Base-by-base conservation (phyloP, 306 rosid species). In the Pterocarpus macrocarpus region DNA sequence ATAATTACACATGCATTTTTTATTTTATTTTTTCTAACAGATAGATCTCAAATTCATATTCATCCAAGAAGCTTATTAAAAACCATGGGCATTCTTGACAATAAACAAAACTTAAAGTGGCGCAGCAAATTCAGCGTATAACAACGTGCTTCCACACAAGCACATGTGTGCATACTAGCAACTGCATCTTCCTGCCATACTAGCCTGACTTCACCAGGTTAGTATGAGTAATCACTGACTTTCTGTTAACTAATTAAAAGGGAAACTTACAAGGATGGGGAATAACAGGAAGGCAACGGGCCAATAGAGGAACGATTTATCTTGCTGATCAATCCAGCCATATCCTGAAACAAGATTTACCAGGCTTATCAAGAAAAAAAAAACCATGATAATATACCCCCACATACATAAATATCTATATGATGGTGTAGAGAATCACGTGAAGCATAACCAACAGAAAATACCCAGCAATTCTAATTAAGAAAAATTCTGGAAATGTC, bases 241-340 rank as follows among this genome's bases (percentile, higher is more conserved):
- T 80, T 53, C 38, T 52, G 69, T 52, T 33, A 45, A 14, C 30
- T 14, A 59, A 79, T 38, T 47, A 8, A 4, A 47, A 47, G 4
- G 53, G 64, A 74, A 77, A 79, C 98, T 88, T 87, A 96, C 99
- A 96, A 84, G 71, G 94, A 90, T 12, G 99, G 97, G 39, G 99
- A 90, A 84, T 96, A 96, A 84, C 97, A 92, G 44, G 99, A 78
- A 69, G 99, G 99, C 86, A 96, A 80, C 66, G 99, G 97, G 44
- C 97, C 99, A 41, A 95, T 91, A 49, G 97, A 91, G 82, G 99
- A 92, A 79, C 99, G 99, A 53, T 95, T 95, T 43, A 95, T 87
- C 94, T 95, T 96, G 93, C 97, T 96, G 82, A 96, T 92, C 84
- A 96, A 86, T 73, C 99, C 99, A 5, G 98, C 99, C 99, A 96